Percentiles rank a stretch among this genome's conserved stretches.
Conservation (phyloP, 106 monocot genomes). For the Triglochin maritima region DNA sequence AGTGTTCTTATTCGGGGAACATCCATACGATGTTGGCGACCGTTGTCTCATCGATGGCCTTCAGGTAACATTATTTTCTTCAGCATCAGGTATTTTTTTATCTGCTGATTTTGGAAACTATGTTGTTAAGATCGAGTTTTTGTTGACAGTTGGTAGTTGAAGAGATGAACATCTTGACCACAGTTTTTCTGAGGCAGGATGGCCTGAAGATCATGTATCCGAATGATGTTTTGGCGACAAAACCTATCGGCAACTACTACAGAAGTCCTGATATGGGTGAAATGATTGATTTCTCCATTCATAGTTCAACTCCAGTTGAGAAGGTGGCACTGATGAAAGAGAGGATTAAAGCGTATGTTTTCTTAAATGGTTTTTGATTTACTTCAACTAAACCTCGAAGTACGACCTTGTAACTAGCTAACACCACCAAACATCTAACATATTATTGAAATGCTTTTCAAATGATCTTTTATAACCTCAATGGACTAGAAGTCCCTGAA, state of each 20-base stretch:
- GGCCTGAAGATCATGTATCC: conserved; percentile 75
- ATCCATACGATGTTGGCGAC: conserved; percentile 92
- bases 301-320: conserved; percentile 72
- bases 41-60: conserved; percentile 70
- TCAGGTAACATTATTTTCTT: conserved; percentile 37
- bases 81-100: neutral
- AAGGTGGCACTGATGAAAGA: conserved; percentile 67
- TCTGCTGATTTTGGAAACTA: neutral
- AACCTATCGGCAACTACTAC: conserved; percentile 61
- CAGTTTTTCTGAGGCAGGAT: conserved; percentile 69
- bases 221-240: conserved; percentile 45
- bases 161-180: conserved; percentile 92
- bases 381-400: too few species aligned
- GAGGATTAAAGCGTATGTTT: conserved; percentile 51
- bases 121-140: neutral
- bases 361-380: too few species aligned
- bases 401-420: too few species aligned
- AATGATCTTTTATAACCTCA: too few species aligned
- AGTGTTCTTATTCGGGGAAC: conserved; percentile 81
- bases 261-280: conserved; percentile 93
- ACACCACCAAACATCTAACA: too few species aligned
- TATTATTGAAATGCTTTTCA: too few species aligned
- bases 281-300: conserved; percentile 69
- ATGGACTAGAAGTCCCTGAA: too few species aligned
- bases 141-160: conserved; percentile 72